Percentiles rank a stretch among this genome's conserved stretches.
These are phyloP conservation scores for Colletotrichum eleusines DNA, from an alignment of 2,329 filamentous ascomycete genomes.

Conservation along the genomic window DNA sequence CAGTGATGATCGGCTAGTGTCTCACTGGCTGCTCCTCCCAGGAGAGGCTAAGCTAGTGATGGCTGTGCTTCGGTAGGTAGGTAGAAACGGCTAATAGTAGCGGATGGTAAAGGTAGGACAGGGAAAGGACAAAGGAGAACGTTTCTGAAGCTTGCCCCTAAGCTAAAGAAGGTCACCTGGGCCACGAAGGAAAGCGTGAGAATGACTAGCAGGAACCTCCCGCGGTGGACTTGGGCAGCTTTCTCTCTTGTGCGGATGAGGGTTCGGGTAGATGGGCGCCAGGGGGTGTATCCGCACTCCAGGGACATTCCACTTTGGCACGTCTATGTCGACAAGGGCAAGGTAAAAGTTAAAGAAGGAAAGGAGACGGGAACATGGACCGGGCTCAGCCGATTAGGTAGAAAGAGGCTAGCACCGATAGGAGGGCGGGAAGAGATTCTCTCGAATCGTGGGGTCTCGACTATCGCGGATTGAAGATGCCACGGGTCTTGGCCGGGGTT, in stretches of 20 bases:
- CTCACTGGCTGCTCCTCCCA: constrained; percentile 10
- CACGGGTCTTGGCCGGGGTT: background rate
- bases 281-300: background rate
- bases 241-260: constrained; percentile 3
- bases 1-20: constrained; percentile 18
- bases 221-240: background rate
- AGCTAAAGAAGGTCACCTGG: background rate
- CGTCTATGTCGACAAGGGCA: constrained; percentile 13
- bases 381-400: constrained; percentile 20
- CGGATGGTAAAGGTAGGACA: background rate
- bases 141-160: background rate
- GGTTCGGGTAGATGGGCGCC: constrained; percentile 3
- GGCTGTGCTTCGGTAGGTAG: background rate
- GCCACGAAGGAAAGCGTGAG: background rate
- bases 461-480: background rate
- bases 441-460: background rate
- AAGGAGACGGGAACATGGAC: constrained; percentile 20
- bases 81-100: background rate
- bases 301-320: constrained; percentile 18
- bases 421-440: background rate
- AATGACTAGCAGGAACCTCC: constrained; percentile 1
- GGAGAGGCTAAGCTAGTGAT: constrained; percentile 10
- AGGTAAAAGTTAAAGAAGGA: constrained; percentile 5
- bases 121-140: background rate
- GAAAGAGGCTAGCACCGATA: constrained; percentile 24